phyloP scores from a whole-genome alignment of 108 stramenopile species.

The Schizochytrium sp. region DNA sequence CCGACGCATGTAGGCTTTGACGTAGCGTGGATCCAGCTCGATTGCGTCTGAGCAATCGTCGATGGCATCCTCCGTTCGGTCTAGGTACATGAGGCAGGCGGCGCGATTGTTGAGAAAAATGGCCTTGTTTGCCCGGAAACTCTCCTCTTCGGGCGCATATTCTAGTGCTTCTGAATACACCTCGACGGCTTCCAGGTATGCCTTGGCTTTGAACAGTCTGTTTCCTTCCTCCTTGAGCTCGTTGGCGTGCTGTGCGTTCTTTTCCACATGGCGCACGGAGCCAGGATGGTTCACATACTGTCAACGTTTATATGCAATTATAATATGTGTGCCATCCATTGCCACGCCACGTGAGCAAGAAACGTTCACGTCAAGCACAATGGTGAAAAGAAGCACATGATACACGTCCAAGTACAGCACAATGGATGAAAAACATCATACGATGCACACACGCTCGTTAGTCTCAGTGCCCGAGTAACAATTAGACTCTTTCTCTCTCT shows the following conservation, averaged over 20 bases:
- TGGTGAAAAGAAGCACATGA: no score
- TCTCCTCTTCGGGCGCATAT: slow-evolving; percentile 46
- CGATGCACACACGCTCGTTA: neutral
- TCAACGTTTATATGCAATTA: neutral
- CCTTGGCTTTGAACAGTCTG: slow-evolving; percentile 50
- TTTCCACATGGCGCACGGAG: neutral
- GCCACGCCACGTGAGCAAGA: no score
- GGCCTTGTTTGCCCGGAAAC: neutral
- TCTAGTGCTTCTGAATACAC: slow-evolving; percentile 71
- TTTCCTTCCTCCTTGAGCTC: slow-evolving; percentile 66
- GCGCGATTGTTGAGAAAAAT: slow-evolving; percentile 69
- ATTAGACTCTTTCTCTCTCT: neutral
- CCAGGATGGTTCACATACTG: neutral
- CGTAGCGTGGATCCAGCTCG: slow-evolving; percentile 25
- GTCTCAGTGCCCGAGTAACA: neutral
- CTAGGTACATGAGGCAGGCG: slow-evolving; percentile 55
- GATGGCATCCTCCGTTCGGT: slow-evolving; percentile 59
- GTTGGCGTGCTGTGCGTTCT: slow-evolving; percentile 18
- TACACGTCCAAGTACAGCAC: no score
- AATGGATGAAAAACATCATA: no score
- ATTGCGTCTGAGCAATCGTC: slow-evolving; percentile 19
- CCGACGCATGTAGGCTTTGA: slow-evolving; percentile 45
- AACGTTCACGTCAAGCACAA: no score
- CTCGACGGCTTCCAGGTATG: slow-evolving; percentile 66
- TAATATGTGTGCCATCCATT: neutral